Evolutionary conservation across 495 filamentous ascomycete species (phyloP).

Genomic region (Aspergillus bridgeri): DNA sequence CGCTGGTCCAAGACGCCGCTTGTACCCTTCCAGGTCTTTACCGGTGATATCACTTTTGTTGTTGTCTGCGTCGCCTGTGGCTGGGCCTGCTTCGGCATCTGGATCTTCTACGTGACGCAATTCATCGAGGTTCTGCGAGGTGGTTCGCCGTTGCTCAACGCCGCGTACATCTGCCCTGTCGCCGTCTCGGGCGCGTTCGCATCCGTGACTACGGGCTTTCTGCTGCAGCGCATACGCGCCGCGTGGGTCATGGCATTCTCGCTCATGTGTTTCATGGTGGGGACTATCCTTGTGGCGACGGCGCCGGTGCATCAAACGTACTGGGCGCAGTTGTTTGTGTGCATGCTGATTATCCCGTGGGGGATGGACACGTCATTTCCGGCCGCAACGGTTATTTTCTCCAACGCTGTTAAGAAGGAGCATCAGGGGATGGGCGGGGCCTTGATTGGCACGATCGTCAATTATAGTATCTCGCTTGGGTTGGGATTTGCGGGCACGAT

Average conservation of each 20-base stretch:
- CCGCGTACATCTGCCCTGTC: too few relatives aligned
- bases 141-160: too few relatives aligned
- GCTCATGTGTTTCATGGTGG: slow-evolving; percentile 40
- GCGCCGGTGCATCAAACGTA: slow-evolving; percentile 39
- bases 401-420: slow-evolving; percentile 29
- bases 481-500: slow-evolving; percentile 65
- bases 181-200: too few relatives aligned
- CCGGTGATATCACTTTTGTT: slow-evolving; percentile 37
- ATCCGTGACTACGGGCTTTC: too few relatives aligned
- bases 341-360: slow-evolving; percentile 46
- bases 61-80: slow-evolving; percentile 45
- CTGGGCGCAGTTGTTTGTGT: slow-evolving; percentile 46
- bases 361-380: slow-evolving; percentile 51
- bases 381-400: slow-evolving; percentile 33
- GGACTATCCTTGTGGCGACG: slow-evolving; percentile 33
- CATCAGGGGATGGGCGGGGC: slow-evolving; percentile 52
- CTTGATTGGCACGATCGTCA: slow-evolving; percentile 62
- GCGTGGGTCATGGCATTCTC: slow-evolving; percentile 53
- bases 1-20: slow-evolving; percentile 36
- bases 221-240: too few relatives aligned
- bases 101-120: slow-evolving; percentile 26
- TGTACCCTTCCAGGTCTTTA: slow-evolving; percentile 41
- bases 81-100: slow-evolving; percentile 49
- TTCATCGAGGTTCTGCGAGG: too few relatives aligned
- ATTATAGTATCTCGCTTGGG: slow-evolving; percentile 65